Conservation (phyloP, 1,284 basidiomycete species). For the Polyporus tsugae region DNA sequence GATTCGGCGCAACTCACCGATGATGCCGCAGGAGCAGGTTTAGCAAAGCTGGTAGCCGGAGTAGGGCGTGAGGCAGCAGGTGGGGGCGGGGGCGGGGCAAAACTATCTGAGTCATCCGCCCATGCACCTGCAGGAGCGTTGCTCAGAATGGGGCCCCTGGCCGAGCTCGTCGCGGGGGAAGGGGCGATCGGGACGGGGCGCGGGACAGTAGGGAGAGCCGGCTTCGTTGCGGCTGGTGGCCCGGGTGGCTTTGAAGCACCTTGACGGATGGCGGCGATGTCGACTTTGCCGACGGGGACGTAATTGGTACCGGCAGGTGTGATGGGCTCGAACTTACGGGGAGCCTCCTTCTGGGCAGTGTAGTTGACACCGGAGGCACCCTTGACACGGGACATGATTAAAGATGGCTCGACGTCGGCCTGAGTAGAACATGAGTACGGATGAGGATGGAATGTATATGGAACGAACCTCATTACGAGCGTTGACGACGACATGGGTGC, state of each 20-base stretch:
- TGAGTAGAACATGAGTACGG: constrained; percentile 40
- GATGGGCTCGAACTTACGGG: constrained; percentile 74
- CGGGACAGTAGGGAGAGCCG: constrained; percentile 47
- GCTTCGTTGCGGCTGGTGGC: constrained; percentile 43
- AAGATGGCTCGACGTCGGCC: constrained; percentile 81
- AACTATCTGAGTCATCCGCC: constrained; percentile 53
- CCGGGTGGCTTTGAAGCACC: constrained; percentile 41
- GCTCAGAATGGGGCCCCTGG: constrained; percentile 34
- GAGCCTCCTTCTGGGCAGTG: constrained; percentile 73
- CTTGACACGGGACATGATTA: constrained; percentile 90
- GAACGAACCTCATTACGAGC: constrained; percentile 88
- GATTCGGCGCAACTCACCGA: constrained; percentile 13
- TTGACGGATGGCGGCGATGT: constrained; percentile 67
- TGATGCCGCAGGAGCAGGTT: constrained; percentile 32
- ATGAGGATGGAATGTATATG: background rate
- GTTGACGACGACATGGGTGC: constrained; percentile 90
- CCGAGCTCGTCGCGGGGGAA: constrained; percentile 46
- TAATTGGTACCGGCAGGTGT: constrained; percentile 78
- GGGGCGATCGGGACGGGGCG: constrained; percentile 56
- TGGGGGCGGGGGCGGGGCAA: constrained; percentile 49
- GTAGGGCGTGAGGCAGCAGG: constrained; percentile 60
- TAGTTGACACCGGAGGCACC: constrained; percentile 95
- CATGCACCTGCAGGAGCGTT: constrained; percentile 62
- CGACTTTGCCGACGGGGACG: constrained; percentile 73
- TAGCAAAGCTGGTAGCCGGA: constrained; percentile 42